These are phyloP conservation scores for Aspergillus homomorphus DNA, from an alignment of 495 filamentous ascomycete genomes.

Conservation along the genomic window DNA sequence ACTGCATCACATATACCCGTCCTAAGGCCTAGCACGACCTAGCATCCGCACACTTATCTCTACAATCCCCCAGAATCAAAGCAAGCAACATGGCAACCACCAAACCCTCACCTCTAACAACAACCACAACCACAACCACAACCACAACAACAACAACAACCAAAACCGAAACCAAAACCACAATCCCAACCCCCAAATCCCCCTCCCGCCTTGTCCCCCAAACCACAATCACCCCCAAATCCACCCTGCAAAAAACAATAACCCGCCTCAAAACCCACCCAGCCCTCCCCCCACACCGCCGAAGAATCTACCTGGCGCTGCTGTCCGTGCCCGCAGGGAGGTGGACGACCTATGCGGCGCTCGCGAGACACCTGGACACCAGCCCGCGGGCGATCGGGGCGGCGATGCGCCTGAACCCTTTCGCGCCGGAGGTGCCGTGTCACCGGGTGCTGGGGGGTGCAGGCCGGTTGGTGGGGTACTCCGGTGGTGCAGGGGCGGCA, in stretches of 20 bases:
- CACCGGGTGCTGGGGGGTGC: slow-evolving; percentile 36
- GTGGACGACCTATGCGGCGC: slow-evolving; percentile 70
- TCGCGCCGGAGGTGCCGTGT: slow-evolving; percentile 59
- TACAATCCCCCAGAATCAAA: too few relatives aligned
- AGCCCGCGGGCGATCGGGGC: slow-evolving; percentile 79
- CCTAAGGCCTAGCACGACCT: too few relatives aligned
- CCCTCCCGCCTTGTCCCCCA: slow-evolving; percentile 24
- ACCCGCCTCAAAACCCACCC: slow-evolving; percentile 35
- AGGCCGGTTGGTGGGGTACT: slow-evolving; percentile 16
- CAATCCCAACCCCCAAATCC: slow-evolving; percentile 22
- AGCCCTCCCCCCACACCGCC: slow-evolving; percentile 52
- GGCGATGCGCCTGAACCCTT: slow-evolving; percentile 69
- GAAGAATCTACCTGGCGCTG: slow-evolving; percentile 62
- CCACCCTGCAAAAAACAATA: slow-evolving; percentile 21
- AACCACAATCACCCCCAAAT: not conserved
- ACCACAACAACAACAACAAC: slow-evolving; percentile 28
- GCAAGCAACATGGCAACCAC: too few relatives aligned
- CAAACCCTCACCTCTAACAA: slow-evolving; percentile 18
- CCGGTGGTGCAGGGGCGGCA: slow-evolving; percentile 21
- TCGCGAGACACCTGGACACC: slow-evolving; percentile 62
- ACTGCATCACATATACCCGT: too few relatives aligned
- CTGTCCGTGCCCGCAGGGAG: slow-evolving; percentile 66
- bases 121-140: slow-evolving; percentile 28
- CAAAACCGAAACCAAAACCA: slow-evolving; percentile 7
- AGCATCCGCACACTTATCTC: too few relatives aligned